phyloP scores from a whole-genome alignment of 148 eudicot species.

The Rhododendron henanense region DNA sequence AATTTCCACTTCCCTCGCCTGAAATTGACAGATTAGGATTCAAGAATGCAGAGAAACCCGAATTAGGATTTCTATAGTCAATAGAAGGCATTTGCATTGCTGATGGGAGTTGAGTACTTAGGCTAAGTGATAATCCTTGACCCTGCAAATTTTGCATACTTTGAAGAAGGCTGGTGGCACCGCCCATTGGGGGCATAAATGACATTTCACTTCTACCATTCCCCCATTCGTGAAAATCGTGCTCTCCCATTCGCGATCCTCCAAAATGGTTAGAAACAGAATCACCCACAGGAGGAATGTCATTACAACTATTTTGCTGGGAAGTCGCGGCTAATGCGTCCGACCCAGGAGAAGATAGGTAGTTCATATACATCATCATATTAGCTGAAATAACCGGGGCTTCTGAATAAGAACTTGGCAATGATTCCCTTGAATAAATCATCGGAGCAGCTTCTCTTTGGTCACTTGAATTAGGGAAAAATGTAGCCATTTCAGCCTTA shows the following conservation, averaged over 20 bases:
- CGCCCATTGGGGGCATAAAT: slow-evolving; percentile 26
- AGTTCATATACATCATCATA: slow-evolving; percentile 47
- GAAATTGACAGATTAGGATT: slow-evolving; percentile 17
- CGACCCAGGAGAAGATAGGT: slow-evolving; percentile 32
- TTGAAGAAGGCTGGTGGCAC: slow-evolving; percentile 19
- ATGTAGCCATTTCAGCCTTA: slow-evolving; percentile 31
- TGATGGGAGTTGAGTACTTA: slow-evolving; percentile 37
- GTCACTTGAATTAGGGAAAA: slow-evolving; percentile 30
- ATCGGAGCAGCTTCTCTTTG: slow-evolving; percentile 29
- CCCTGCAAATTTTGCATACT: slow-evolving; percentile 31
- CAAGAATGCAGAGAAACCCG: slow-evolving; percentile 27
- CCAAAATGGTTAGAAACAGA: slow-evolving; percentile 28
- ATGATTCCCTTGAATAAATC: slow-evolving; percentile 26
- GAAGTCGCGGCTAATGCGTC: slow-evolving; percentile 21
- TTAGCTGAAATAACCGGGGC: slow-evolving; percentile 23
- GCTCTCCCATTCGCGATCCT: slow-evolving; percentile 17
- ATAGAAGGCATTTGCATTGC: slow-evolving; percentile 26
- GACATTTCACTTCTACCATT: slow-evolving; percentile 33
- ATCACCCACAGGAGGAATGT: slow-evolving; percentile 11
- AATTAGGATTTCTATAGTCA: slow-evolving; percentile 24
- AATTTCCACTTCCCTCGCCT: slow-evolving; percentile 18
- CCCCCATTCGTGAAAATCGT: slow-evolving; percentile 28
- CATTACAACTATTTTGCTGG: slow-evolving; percentile 22
- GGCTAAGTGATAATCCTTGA: slow-evolving; percentile 56
- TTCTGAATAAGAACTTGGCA: slow-evolving; percentile 29